These are phyloP conservation scores for Colletotrichum australisinense DNA, from an alignment of 2,329 filamentous ascomycete genomes.

Conservation along the genomic window DNA sequence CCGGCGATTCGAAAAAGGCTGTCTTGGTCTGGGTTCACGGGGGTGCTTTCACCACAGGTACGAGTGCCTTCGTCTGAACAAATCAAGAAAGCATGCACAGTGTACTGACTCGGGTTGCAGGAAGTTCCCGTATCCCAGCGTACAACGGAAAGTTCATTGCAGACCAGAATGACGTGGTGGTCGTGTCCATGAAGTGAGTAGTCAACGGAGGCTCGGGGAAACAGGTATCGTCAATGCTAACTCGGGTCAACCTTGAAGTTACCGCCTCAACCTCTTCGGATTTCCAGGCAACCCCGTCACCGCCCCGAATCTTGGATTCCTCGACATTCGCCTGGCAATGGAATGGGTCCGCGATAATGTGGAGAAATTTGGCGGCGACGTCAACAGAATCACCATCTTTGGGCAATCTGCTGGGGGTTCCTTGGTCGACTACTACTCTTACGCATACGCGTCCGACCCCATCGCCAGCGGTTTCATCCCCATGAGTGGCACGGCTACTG, in stretches of 20 bases:
- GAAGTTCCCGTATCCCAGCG: slow-evolving; percentile 22
- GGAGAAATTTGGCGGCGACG: slow-evolving; percentile 37
- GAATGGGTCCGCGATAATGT: slow-evolving; percentile 39
- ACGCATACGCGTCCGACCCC: slow-evolving; percentile 60
- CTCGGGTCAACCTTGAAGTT: slow-evolving; percentile 40
- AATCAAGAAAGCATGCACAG: neutral
- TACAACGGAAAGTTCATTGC: slow-evolving; percentile 55
- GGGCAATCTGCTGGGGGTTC: slow-evolving; percentile 42
- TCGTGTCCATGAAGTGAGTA: slow-evolving; percentile 56
- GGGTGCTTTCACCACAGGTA: slow-evolving; percentile 50
- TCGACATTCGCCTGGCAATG: slow-evolving; percentile 38
- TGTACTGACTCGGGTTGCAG: slow-evolving; percentile 21
- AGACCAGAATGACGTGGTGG: slow-evolving; percentile 54
- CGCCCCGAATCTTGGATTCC: slow-evolving; percentile 36
- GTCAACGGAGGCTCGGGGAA: neutral
- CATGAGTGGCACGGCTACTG: slow-evolving; percentile 49
- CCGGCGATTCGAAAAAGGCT: slow-evolving; percentile 47
- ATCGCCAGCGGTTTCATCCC: slow-evolving; percentile 60
- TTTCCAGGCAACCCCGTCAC: slow-evolving; percentile 45
- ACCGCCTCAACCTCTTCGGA: slow-evolving; percentile 55
- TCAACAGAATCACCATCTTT: slow-evolving; percentile 41
- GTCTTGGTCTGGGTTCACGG: slow-evolving; percentile 59
- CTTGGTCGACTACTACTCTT: slow-evolving; percentile 59
- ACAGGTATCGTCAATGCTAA: neutral
- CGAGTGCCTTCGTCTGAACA: slow-evolving; percentile 3